Evolutionary conservation across 176 grass and related monocot genomes (phyloP).

Genomic region (Puccinellia tenuiflora): DNA sequence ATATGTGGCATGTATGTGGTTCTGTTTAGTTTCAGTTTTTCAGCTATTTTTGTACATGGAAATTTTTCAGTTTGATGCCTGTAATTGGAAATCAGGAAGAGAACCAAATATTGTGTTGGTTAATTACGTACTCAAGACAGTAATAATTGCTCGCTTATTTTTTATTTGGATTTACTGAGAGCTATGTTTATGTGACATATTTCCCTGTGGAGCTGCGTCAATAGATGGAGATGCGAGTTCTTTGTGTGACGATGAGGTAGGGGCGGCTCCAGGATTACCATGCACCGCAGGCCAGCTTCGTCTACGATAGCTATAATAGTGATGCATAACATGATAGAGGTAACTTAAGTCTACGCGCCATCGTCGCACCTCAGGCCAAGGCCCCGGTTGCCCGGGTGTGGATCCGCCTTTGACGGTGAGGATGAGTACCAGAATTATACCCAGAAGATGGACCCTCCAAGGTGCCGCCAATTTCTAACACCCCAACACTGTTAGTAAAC

Average conservation of each 20-base stretch:
- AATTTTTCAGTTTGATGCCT: not conserved
- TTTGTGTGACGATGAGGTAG: no score
- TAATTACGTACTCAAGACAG: not conserved
- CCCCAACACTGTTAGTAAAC: not conserved
- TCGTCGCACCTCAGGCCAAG: no score
- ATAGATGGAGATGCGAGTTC: constrained; percentile 44
- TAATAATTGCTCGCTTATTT: not conserved
- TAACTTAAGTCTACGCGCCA: no score
- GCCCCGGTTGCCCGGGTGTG: no score
- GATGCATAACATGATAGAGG: no score
- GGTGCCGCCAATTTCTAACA: constrained; percentile 25
- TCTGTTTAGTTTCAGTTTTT: not conserved
- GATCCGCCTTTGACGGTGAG: constrained; percentile 45
- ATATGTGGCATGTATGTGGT: not conserved
- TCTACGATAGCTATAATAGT: no score
- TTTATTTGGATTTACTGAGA: not conserved
- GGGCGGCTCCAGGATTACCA: no score
- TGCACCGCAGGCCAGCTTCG: no score
- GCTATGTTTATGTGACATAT: not conserved
- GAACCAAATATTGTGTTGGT: not conserved
- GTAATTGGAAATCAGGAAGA: not conserved
- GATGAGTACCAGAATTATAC: constrained; percentile 89
- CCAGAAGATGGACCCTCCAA: constrained; percentile 84
- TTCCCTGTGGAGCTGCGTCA: not conserved
- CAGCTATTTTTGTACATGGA: not conserved